Evolutionary conservation across 2,329 filamentous ascomycete genomes (phyloP).

Genomic region (Penicillium hesseltinei): DNA sequence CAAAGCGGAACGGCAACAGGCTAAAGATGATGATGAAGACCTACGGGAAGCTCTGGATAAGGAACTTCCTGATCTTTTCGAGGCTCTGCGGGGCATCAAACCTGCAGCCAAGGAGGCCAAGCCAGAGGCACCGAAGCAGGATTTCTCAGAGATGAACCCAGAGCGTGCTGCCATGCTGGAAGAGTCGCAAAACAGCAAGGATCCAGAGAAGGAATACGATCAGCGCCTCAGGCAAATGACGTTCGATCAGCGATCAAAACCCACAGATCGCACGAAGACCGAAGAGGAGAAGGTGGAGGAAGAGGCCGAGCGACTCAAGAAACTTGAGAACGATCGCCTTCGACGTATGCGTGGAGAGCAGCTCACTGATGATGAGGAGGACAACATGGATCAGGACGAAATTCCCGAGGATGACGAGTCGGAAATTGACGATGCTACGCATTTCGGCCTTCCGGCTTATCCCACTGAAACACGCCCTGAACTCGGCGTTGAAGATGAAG

Average conservation of each 20-base stretch:
- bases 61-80: constrained; percentile 72
- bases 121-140: constrained; percentile 46
- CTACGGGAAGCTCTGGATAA: constrained; percentile 80
- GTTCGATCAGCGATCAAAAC: constrained; percentile 79
- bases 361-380: constrained; percentile 60
- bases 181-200: constrained; percentile 61
- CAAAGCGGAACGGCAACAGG: constrained; percentile 90
- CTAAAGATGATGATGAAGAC: constrained; percentile 91
- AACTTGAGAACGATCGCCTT: constrained; percentile 78
- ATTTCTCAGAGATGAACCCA: constrained; percentile 57
- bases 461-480: constrained; percentile 39
- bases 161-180: constrained; percentile 61
- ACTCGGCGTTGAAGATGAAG: constrained; percentile 82
- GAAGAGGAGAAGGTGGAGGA: constrained; percentile 80
- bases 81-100: constrained; percentile 63
- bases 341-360: constrained; percentile 84
- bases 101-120: constrained; percentile 54
- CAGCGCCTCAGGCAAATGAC: constrained; percentile 76
- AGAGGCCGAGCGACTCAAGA: constrained; percentile 71
- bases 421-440: constrained; percentile 56
- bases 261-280: constrained; percentile 85
- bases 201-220: constrained; percentile 85
- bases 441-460: constrained; percentile 61
- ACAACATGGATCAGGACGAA: constrained; percentile 34
- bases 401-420: constrained; percentile 35